Base-by-base conservation (phyloP, 805 yeast genomes). In the Ogataea angusta region DNA sequence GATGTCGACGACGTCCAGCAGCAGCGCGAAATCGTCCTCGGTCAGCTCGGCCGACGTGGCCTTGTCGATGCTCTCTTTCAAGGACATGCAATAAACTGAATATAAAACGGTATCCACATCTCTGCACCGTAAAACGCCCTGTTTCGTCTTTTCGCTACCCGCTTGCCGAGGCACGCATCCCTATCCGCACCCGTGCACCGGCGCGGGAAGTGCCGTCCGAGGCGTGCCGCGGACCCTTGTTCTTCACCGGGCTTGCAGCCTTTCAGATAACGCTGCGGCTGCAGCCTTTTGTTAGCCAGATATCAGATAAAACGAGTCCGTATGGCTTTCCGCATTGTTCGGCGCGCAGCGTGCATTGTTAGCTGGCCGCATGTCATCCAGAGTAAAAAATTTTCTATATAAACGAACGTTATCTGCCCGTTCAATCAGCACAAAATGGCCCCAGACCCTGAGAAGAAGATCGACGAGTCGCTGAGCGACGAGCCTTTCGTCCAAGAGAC, bases 31-130 rank as follows among this genome's bases (percentile, higher is more conserved):
- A 63, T 85, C 82, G 54, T 85, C 93, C 10, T 73, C 65, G 4
- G 80, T 71, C 25, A 82, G 66, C 12, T 73, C 72, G 24, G 81
- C 74, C 48, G 78, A 81, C 0, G 93, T 85, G 14, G 90, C 87
- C 56, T 70, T 72, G 34, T 54, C 62, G 14, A 60, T 49, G 10
- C 54, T 36, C 9, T 40, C 42, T 36, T 24, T 40, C 15, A 54
- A 38, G 5, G 57, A 31, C 57, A 51, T 52, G 17, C 10, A 32
- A 15, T 14, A 4, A 21, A 16, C 10, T 21, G 7, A 23, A 33
- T 21, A 29, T 17, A 17, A 15, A n/a, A 32, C 15, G 14, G 21
- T 7, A 10, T 16, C 26, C 15, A 32, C 35, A 32, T 21, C 35
- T 32, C 21, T 32, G 27, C 35, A 32, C 35, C 35, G 26, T 13